Base-by-base conservation (phyloP, 305 asterid genomes). In the Petunia hybrid region DNA sequence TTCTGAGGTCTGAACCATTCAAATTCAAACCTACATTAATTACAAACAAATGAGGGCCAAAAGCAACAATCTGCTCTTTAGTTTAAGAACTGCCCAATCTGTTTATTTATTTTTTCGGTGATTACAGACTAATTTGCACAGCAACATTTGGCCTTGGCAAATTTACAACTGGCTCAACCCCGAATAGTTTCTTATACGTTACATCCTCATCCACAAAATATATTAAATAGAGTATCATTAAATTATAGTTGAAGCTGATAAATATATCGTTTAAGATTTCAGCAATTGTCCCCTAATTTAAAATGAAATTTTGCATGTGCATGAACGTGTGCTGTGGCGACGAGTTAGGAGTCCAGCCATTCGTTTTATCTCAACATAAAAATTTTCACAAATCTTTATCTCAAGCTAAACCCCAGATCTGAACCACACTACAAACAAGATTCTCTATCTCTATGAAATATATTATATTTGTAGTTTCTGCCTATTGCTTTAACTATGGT, bases 271-370 rank as follows among this genome's bases (percentile, higher is more conserved):
- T 46, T 71, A 46, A 12, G 12, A 35, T 71, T 71, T 41, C 62
- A 71, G 35, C 43, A 35, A 45, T 68, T 81, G 81, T 76, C 69
- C 48, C 76, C 41, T 67, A 63, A 75, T 71, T 22, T 5, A 64
- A 81, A 64, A 36, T 12, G 31, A 61, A 13, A 59, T 51, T 36
- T 36, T 42, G 80, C 82, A 82, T 77, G 84, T 82, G 85, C 79
- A 77, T 13, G 79, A 82, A 82, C 85, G 85, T 82, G 84, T 66
- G 69, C 82, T 55, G 56, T 66, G 78, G 73, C 84, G 82, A 77
- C 12, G 75, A 42, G 39, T 82, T 35, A 77, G 84, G 81, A 76
- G 12, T 60, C 40, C 35, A 31, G 16, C 36, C 35, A 77, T 55
- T 67, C 36, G 40, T 66, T 36, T 31, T 69, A 31, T 70, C 5